Conservation (phyloP, 129 eudicot species). For the Cynara cardunculus region DNA sequence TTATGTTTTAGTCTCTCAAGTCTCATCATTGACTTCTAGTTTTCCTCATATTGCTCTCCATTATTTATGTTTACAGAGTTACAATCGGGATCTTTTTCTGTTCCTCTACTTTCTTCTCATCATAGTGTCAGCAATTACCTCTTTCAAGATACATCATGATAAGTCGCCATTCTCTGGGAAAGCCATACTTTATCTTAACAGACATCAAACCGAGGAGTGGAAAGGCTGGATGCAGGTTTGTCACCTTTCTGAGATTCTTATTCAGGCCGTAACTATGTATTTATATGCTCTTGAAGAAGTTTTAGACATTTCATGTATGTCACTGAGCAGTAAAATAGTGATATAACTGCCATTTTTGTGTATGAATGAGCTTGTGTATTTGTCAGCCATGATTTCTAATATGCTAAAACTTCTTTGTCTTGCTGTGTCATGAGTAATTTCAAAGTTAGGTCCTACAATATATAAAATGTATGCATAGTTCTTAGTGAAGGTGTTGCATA, state of each 20-base stretch:
- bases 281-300: background rate
- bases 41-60: conserved; percentile 3
- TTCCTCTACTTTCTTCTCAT: conserved; percentile 85
- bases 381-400: background rate
- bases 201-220: conserved; percentile 99
- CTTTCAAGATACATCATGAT: conserved; percentile 78
- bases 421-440: background rate
- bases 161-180: conserved; percentile 81
- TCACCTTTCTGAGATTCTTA: background rate
- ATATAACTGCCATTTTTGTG: background rate
- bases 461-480: background rate
- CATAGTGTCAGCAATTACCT: conserved; percentile 78
- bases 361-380: background rate
- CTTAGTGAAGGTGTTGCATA: too few species aligned
- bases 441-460: background rate
- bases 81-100: conserved; percentile 79
- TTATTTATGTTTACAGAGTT: conserved; percentile 48
- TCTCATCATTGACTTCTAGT: background rate
- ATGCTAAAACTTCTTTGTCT: background rate
- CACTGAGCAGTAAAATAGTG: background rate
- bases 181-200: conserved; percentile 71
- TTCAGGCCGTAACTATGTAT: background rate
- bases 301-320: background rate
- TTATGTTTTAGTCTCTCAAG: background rate
- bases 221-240: conserved; percentile 98